phyloP scores from a whole-genome alignment of 192 early-diverging fungal species.

The Lunasporangiospora selenospora region DNA sequence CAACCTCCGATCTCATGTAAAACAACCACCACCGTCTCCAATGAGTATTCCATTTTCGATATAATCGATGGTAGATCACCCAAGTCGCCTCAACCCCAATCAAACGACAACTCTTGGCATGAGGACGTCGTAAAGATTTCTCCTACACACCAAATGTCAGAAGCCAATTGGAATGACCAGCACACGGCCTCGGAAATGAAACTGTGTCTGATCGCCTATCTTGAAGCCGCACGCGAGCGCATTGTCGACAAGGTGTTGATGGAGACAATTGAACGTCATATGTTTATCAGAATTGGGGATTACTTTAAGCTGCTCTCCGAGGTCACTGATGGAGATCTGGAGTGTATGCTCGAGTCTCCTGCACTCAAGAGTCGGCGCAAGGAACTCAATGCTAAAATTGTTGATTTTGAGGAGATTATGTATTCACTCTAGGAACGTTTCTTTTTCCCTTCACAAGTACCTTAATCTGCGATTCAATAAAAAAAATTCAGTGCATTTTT shows the following conservation, averaged over 20 bases:
- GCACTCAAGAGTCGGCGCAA: neutral
- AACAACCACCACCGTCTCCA: too few relatives aligned
- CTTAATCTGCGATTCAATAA: too few relatives aligned
- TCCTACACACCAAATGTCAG: neutral
- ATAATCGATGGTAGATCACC: neutral
- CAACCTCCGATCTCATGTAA: too few relatives aligned
- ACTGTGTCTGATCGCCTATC: conserved; percentile 2
- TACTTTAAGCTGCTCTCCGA: conserved; percentile 2
- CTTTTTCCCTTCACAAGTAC: neutral
- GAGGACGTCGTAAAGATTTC: neutral
- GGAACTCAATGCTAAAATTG: neutral
- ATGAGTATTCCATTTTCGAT: neutral
- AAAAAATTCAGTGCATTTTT: too few relatives aligned
- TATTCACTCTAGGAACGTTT: neutral
- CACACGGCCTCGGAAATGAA: conserved; percentile 1
- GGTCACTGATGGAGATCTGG: conserved; percentile 1
- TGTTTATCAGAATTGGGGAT: neutral
- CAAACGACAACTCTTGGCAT: too few relatives aligned
- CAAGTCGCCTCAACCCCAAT: neutral
- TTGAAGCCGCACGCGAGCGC: conserved; percentile 1
- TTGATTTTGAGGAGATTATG: neutral
- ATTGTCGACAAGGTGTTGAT: conserved; percentile 13
- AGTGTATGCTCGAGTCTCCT: conserved; percentile 11
- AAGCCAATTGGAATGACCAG: neutral
- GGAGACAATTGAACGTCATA: conserved; percentile 16